Evolutionary conservation across 2,329 filamentous ascomycete species (phyloP).

Genomic region (Aspergillus pseudoterreus): DNA sequence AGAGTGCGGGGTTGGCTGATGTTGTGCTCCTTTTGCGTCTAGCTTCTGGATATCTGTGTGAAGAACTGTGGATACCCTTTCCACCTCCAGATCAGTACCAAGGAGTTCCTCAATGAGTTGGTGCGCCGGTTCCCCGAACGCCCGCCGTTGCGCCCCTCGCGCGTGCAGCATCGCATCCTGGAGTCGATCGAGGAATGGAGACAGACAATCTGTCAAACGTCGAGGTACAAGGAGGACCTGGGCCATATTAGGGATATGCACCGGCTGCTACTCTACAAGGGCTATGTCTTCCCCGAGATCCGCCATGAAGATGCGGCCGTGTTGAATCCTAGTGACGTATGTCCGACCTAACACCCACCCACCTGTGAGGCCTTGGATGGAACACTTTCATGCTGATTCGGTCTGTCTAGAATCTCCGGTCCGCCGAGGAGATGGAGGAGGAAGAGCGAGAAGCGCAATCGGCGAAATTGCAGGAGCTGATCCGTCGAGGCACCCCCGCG

Average conservation of each 20-base stretch:
- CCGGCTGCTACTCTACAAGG: slow-evolving; percentile 89
- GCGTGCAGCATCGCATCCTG: slow-evolving; percentile 88
- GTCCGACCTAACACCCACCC: slow-evolving; percentile 34
- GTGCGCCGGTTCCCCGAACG: slow-evolving; percentile 93
- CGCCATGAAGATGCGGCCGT: slow-evolving; percentile 92
- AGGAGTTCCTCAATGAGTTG: slow-evolving; percentile 97
- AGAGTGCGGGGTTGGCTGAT: slow-evolving; percentile 12
- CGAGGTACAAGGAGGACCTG: slow-evolving; percentile 92
- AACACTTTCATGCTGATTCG: slow-evolving; percentile 23
- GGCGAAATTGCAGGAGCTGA: slow-evolving; percentile 96
- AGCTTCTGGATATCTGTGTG: slow-evolving; percentile 95
- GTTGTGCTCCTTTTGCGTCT: slow-evolving; percentile 5
- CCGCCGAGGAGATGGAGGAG: slow-evolving; percentile 97
- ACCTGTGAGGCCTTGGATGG: background rate
- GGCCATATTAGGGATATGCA: slow-evolving; percentile 99
- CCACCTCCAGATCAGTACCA: slow-evolving; percentile 96
- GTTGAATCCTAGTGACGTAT: slow-evolving; percentile 90
- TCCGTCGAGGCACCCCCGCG: slow-evolving; percentile 83
- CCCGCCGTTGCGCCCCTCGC: slow-evolving; percentile 77
- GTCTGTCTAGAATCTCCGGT: slow-evolving; percentile 73
- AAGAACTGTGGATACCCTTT: slow-evolving; percentile 99
- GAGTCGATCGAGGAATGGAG: slow-evolving; percentile 98
- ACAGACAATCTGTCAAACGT: slow-evolving; percentile 96
- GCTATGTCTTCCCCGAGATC: slow-evolving; percentile 91
- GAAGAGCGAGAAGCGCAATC: slow-evolving; percentile 93